Evolutionary conservation across 257 asterid species (phyloP).

Genomic region (Cruciata laevipes): DNA sequence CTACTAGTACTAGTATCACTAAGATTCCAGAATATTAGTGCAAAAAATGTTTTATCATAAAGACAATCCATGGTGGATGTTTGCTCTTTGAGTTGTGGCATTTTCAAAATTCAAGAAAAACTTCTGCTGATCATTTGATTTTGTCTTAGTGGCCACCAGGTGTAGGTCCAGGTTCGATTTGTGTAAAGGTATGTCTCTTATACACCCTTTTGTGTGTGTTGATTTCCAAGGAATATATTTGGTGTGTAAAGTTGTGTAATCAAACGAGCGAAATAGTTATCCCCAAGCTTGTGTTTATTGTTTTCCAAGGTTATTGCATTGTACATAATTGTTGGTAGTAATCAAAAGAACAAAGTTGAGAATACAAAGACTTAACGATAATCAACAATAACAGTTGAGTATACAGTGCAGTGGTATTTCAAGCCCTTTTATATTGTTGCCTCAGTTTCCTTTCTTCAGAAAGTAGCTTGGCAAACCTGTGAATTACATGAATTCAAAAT

Average conservation of each 20-base stretch:
- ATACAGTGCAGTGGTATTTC: not conserved
- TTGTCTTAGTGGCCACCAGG: not conserved
- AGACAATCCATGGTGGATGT: not conserved
- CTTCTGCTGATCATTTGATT: not conserved
- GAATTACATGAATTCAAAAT: not conserved
- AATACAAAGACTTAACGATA: not conserved
- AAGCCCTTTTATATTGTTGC: not conserved
- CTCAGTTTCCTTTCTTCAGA: slow-evolving; percentile 43
- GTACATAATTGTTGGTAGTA: not conserved
- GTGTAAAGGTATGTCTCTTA: not conserved
- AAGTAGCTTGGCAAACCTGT: slow-evolving; percentile 47
- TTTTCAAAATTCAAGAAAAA: not conserved
- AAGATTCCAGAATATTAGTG: not conserved
- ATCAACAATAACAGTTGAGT: too few relatives aligned
- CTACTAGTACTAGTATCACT: not conserved
- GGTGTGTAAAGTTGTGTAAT: too few relatives aligned
- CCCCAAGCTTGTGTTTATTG: not conserved
- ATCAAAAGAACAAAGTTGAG: not conserved
- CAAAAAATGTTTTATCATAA: not conserved
- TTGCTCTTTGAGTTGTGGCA: not conserved
- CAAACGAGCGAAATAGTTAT: not conserved
- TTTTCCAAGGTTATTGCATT: not conserved
- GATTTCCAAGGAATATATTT: too few relatives aligned
- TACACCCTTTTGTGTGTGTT: too few relatives aligned
- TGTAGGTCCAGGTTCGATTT: not conserved